Evolutionary conservation across 768 basidiomycete species (phyloP), one percentile per base, ranked within the genome.

Genomic region (Boletus reticulatus): DNA sequence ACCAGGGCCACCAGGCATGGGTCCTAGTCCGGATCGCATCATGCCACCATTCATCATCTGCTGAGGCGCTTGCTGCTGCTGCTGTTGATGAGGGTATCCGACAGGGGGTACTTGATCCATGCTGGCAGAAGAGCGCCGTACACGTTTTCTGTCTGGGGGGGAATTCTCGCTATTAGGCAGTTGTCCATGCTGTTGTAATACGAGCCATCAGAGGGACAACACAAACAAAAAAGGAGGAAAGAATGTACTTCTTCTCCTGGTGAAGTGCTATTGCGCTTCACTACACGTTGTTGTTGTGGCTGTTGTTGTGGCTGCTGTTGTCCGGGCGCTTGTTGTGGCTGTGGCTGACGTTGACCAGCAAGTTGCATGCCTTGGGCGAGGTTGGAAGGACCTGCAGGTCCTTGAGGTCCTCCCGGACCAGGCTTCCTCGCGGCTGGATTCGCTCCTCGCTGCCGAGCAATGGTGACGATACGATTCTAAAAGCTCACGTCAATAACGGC

Each of bases 221-320:
- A 43, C 6, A 51, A 46, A n/a, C n/a, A n/a, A 2, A 44, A n/a
- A 47, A 51, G 39, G 39, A 17, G 56, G n/a, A 54, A 42, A 31
- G 43, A 53, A 60, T 58, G 59, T 60, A 84, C 84, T 63, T 85
- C 84, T 69, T 84, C 84, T 36, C 77, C 79, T 7, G 84, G 84
- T 7, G 84, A 84, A 12, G 82, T 85, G 65, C 83, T 85, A 59
- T 72, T 83, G 59, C 84, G 77, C 61, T 85, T 84, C 20, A 70
- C 72, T 13, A 67, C 56, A 20, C 66, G 72, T 17, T 67, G 61
- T 11, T 56, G 56, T 14, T 68, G 73, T 4, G 27, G 59, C 20
- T 58, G 67, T 17, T 58, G 60, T 34, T 27, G 56, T 9, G 50
- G 61, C 32, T 65, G 68, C 2, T 64, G 60, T 34, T 68, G 71